These are phyloP conservation scores for Podospora pseudoanserina DNA, from an alignment of 495 filamentous ascomycete species.

Conservation along the genomic window DNA sequence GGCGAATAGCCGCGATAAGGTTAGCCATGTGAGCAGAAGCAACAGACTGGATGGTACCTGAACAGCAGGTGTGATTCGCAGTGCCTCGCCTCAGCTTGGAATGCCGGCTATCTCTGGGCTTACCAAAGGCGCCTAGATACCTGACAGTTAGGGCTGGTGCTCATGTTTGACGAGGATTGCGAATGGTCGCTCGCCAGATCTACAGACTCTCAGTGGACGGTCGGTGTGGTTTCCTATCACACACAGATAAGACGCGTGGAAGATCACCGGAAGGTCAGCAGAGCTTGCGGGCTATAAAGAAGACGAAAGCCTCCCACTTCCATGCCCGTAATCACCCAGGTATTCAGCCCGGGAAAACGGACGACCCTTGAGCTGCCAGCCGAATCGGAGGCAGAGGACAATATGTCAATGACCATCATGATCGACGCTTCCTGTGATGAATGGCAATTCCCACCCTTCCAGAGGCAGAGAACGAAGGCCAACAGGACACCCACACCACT, in stretches of 20 bases:
- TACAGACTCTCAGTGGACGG: constrained; percentile 20
- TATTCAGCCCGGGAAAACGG: not conserved
- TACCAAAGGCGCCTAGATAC: not conserved
- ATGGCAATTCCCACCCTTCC: not conserved
- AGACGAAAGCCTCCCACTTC: not conserved
- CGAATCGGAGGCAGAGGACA: not conserved
- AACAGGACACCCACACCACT: not conserved
- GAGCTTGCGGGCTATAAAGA: not conserved
- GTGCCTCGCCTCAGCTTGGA: not conserved
- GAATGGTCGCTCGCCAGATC: constrained; percentile 18
- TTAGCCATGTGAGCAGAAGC: not conserved
- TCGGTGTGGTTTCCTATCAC: not conserved
- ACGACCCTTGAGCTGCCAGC: not conserved
- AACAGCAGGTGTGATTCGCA: not conserved
- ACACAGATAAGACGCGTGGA: not conserved
- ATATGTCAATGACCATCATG: not conserved
- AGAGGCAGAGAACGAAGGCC: not conserved
- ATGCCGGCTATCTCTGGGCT: not conserved
- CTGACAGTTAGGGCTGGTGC: not conserved
- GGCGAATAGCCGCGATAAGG: not conserved
- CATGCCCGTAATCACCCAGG: not conserved
- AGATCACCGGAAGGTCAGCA: not conserved
- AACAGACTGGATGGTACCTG: not conserved
- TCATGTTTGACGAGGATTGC: constrained; percentile 25
- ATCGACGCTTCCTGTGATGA: not conserved